These are phyloP conservation scores for Nemania sp. DNA, from an alignment of 2,329 filamentous ascomycete species.

Conservation along the genomic window DNA sequence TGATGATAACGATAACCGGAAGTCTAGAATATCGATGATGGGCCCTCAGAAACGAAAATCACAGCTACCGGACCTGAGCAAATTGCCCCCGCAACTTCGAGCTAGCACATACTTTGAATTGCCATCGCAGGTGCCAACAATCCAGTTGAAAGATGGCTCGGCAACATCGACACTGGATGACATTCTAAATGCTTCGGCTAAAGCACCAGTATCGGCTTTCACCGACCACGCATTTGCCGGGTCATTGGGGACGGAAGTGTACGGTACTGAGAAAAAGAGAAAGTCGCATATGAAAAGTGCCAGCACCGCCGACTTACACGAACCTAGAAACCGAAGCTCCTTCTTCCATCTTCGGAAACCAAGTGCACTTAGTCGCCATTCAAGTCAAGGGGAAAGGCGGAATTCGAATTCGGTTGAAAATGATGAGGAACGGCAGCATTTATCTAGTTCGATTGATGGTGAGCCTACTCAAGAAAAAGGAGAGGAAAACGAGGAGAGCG, in stretches of 20 bases:
- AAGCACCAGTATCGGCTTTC: conserved; percentile 89
- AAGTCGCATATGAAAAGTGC: conserved; percentile 52
- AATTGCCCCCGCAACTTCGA: conserved; percentile 83
- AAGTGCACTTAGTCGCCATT: conserved; percentile 50
- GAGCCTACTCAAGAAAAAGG: conserved; percentile 55
- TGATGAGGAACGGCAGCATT: conserved; percentile 46
- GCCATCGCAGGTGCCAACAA: conserved; percentile 63
- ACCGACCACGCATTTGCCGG: conserved; percentile 89
- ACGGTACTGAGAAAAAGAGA: conserved; percentile 70
- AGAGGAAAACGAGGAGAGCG: conserved; percentile 60
- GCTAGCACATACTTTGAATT: conserved; percentile 93
- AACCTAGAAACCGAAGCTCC: conserved; percentile 61
- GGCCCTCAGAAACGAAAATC: conserved; percentile 56
- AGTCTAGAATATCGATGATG: conserved; percentile 48
- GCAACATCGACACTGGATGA: conserved; percentile 90
- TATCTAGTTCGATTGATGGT: conserved; percentile 47
- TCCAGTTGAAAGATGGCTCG: conserved; percentile 79
- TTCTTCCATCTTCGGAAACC: conserved; percentile 62
- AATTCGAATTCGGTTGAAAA: conserved; percentile 39
- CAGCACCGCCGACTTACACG: conserved; percentile 43
- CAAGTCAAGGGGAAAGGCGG: conserved; percentile 43
- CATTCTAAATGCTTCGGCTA: conserved; percentile 89
- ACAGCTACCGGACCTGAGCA: conserved; percentile 57
- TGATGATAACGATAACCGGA: conserved; percentile 29
- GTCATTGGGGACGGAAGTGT: conserved; percentile 78